Base-by-base conservation (phyloP, 1,139 yeast species). In the Geotrichum klebahnii region DNA sequence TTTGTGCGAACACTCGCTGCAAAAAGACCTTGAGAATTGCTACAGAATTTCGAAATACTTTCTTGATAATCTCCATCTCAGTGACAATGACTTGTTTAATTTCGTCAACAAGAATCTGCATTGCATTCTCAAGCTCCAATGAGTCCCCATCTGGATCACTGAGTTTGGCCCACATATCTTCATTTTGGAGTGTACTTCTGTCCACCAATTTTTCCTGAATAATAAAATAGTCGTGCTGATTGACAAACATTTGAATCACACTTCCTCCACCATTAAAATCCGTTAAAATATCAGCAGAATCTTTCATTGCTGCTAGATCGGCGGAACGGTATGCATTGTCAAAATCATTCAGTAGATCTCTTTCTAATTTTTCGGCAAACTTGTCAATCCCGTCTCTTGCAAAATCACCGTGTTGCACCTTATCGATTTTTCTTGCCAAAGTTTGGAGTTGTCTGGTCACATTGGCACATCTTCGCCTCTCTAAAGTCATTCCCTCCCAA, bases 181-280 rank as follows among this genome's bases (percentile, higher is more conserved):
- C 68, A 24, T 68, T 64, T 16, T 67, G 65, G 29, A 66, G 67
- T 28, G 67, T 61, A 8, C 69, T 63, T 3, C 62, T 63, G 42
- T 61, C 72, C 44, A 62, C 65, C 35, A 72, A 61, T 40, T 72
- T 73, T 36, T 77, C 78, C 48, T 74, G 75, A 51, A 79, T 77
- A 49, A 78, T 69, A 63, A 86, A 82, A 54, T 84, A 79, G 53
- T 82, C 86, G 64, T 85, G 89, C 62, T 85, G 89, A 62, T 81
- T 82, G 39, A 89, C 88, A 68, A 87, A 90, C 48, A 85, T 79
- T 63, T 84, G 89, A 12, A 88, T 84, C 10, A 89, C 94, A 53
- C 83, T 82, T 3, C 80, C 75, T 8, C 97, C 97, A 12, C 90
- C 94, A 61, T 92, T 90, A 68, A 82, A 90, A 53, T 82, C 87